phyloP scores from a whole-genome alignment of 495 filamentous ascomycete species.

The Cairneyella variabilis region DNA sequence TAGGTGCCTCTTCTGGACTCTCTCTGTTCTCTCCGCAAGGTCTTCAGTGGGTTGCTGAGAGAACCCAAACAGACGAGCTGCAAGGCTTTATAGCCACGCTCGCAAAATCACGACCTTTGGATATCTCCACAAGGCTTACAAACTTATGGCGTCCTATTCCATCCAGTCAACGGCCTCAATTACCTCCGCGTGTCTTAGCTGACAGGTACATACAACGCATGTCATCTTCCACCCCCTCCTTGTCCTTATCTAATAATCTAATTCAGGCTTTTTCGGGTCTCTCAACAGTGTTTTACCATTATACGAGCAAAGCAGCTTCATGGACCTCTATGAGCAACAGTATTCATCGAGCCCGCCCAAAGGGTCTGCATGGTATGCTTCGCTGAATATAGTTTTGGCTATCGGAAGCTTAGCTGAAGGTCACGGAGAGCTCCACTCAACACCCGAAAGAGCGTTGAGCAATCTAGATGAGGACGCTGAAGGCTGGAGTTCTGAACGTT shows the following conservation, averaged over 20 bases:
- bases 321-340: background rate
- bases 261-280: background rate
- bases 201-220: conserved; percentile 5
- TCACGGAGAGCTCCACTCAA: background rate
- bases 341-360: background rate
- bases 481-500: background rate
- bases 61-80: conserved; percentile 5
- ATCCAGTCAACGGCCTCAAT: background rate
- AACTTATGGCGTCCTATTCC: background rate
- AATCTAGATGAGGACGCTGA: background rate
- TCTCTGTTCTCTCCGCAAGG: conserved; percentile 15
- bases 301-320: background rate
- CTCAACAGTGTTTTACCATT: background rate
- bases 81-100: background rate
- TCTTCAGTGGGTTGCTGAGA: conserved; percentile 11
- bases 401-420: background rate
- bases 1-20: conserved; percentile 13
- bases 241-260: background rate
- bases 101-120: background rate
- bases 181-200: conserved; percentile 6
- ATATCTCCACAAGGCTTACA: background rate
- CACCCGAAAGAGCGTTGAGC: too few relatives aligned
- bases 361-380: background rate
- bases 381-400: background rate
- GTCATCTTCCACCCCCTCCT: background rate